Base-by-base conservation (phyloP, 2,329 filamentous ascomycete genomes). In the Venturia effusa region DNA sequence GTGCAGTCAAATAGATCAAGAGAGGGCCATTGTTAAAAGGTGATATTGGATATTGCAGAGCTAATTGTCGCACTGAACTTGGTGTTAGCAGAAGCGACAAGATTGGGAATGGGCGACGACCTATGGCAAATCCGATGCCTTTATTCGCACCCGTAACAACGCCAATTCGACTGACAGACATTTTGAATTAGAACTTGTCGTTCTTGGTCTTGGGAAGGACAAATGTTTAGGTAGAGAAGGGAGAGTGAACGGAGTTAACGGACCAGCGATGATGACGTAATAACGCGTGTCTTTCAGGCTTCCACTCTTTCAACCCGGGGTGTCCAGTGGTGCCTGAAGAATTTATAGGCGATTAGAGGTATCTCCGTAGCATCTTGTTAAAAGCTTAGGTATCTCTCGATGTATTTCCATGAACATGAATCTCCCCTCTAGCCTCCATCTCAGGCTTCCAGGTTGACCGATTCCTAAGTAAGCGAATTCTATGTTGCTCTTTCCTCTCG, bases 61-160 rank as follows among this genome's bases (percentile, higher is more conserved):
- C 81, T 32, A 84, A 76, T 59, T 83, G 78, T 65, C 80, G 78
- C 65, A 83, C 81, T 77, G 66, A 1, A 17, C 27, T 57, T 27
- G 48, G 19, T 22, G 32, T 62, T 65, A 41, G 64, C 32, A 24
- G 19, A 54, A 22, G 41, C 27, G 3, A 4, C 19, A 48, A 48
- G 22, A 48, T 3, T 5, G 24, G 10, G 43, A 22, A 48, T 6
- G 22, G 4, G 43, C 10, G 24, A 4, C 22, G 30, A 40, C 39
- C n/a, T n/a, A 48, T 59, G 24, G 51, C 19, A 8, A 80, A 72
- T 27, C 79, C 79, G 64, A 82, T 77, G 62, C 78, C 80, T 69
- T 81, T 83, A 71, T 83, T 83, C 19, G 80, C 80, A 61, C 81
- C 81, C 0, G 81, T 83, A 0, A 83, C 81, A 65, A 79, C 77